Evolutionary conservation across 2,329 filamentous ascomycete species (phyloP), one percentile per base, ranked within the genome.

Genomic region (Penicillium sp.): DNA sequence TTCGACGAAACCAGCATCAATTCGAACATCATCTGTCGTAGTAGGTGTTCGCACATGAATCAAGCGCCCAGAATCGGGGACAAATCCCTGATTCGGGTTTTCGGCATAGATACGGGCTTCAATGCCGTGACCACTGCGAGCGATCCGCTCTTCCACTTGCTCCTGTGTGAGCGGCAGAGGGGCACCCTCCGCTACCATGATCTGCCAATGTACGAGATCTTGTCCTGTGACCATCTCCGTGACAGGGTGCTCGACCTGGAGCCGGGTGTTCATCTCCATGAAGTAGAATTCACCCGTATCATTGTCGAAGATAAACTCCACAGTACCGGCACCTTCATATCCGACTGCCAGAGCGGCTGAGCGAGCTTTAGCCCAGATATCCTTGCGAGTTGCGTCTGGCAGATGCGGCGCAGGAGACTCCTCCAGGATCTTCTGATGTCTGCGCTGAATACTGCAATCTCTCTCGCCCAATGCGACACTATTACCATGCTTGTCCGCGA

Each of bases 71-170:
- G 95, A 97, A 72, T 97, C 93, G 0, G 95, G 95, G 62, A 97
- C 88, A 76, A 99, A 99, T 54, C 92, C 92, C 70, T 82, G 90
- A 65, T 90, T 89, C 1, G 95, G 95, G 68, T 93, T 96, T 74
- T 99, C 95, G 9, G 95, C 95, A 73, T 99, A 99, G 65, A 99
- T 96, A 56, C 95, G 85, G 16, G 93, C 93, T 79, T 99, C 95
- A 59, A 99, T 96, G 11, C 93, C 95, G 68, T 93, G 90, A 2
- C 95, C 95, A 46, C 87, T 83, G 63, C 83, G 81, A 33, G 81
- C 81, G 72, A 99, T 98, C 62, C 86, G 82, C 58, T 83, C 78
- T 63, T 89, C 84, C 26, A 90, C 83, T 57, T 89, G 78, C 48
- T 82, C 79, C 67, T 90, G 88, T 0, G 82, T 86, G 16, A 90